Base-by-base conservation (phyloP, 345 rosid genomes). In the Firmiana major region DNA sequence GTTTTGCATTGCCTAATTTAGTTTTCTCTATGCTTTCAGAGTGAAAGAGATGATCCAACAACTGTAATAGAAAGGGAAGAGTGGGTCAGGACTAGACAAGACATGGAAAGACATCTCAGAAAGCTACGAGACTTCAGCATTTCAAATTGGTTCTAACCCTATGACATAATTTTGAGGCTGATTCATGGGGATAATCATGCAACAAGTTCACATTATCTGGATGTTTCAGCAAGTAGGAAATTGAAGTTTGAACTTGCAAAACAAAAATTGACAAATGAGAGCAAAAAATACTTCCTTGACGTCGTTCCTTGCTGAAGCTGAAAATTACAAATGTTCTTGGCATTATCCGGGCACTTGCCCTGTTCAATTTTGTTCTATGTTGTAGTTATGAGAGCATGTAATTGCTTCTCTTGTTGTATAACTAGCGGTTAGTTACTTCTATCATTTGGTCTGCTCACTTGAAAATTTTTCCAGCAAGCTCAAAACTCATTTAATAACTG, bases 81-180 rank as follows among this genome's bases (percentile, higher is more conserved):
- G 82, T 95, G 99, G 98, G 86, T 65, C 51, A 88, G 87, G 84
- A 80, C 85, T 15, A 86, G 94, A 71, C 79, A 82, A 86, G 97
- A 95, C 66, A 91, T 95, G 97, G 98, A 95, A 87, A 93, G 80
- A 84, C 96, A 93, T 86, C 97, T 93, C 42, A 87, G 94, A 22
- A 95, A 95, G 86, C 86, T 93, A 60, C 81, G 98, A 22, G 98
- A 95, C 88, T 93, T 90, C 79, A 86, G 79, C 69, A 66, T 87
- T 80, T 95, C 97, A 2, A 95, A 95, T 82, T 95, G 97, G 97
- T 90, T 95, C 87, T 95, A 78, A 83, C 45, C 60, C 24, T 7
- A 26, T 6, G 0, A 15, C 60, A 54, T 55, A 53, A 49, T 7
- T 49, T 3, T 13, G 53, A 53, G 6, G 28, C 63, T 40, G 36